These are phyloP conservation scores for Haplosporangium sp. DNA, from an alignment of 371 early-diverging fungal genomes.

Conservation along the genomic window DNA sequence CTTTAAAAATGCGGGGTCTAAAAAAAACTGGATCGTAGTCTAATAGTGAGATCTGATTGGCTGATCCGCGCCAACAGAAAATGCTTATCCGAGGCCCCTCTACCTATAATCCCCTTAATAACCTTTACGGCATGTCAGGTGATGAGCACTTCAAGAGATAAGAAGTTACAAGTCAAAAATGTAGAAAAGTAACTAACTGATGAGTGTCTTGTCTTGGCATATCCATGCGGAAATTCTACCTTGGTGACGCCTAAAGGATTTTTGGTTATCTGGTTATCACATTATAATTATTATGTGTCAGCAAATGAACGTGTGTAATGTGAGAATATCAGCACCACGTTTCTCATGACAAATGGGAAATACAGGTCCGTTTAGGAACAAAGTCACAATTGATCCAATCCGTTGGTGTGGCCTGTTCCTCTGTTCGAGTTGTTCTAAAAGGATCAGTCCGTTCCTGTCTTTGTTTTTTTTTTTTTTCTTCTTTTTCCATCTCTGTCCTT, in stretches of 20 bases:
- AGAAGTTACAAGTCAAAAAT: too few species aligned
- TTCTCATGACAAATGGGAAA: constrained; percentile 18
- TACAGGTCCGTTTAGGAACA: neutral
- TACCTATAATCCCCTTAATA: too few species aligned
- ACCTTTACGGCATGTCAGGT: too few species aligned
- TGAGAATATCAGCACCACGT: neutral
- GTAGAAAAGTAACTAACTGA: too few species aligned
- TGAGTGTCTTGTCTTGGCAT: too few species aligned
- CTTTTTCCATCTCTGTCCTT: neutral
- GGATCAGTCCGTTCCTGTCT: neutral
- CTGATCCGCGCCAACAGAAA: neutral
- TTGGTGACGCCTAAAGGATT: too few species aligned
- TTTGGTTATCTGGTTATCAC: too few species aligned
- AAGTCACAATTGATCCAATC: neutral
- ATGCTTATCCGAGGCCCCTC: too few species aligned
- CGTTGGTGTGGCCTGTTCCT: neutral
- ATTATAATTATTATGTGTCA: neutral
- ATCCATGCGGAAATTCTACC: too few species aligned
- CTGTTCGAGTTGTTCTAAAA: neutral
- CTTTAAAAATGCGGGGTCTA: neutral
- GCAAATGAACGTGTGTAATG: neutral
- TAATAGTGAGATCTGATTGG: constrained; percentile 5
- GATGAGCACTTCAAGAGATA: too few species aligned
- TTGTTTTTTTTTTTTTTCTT: neutral
- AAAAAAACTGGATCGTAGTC: constrained; percentile 21